These are phyloP conservation scores for Limonium bicolor DNA, from an alignment of 148 eudicot genomes.

Conservation along the genomic window DNA sequence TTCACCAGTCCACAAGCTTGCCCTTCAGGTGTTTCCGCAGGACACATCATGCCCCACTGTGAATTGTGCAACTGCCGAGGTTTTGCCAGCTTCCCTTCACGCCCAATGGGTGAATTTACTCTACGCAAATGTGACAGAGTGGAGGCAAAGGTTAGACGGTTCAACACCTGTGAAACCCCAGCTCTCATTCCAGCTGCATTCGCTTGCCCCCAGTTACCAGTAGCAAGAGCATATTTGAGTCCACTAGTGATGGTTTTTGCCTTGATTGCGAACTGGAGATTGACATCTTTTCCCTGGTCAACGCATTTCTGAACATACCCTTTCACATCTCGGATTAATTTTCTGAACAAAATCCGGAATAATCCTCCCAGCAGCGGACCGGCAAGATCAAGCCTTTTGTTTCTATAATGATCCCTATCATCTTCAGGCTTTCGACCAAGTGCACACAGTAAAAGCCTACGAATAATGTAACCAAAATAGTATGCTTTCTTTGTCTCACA, in stretches of 20 bases:
- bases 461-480: conserved; percentile 91
- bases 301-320: conserved; percentile 88
- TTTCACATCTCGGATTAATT: conserved; percentile 86
- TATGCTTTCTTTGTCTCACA: conserved; percentile 98
- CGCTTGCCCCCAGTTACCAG: conserved; percentile 97
- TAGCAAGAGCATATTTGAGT: conserved; percentile 83
- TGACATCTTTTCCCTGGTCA: conserved; percentile 80
- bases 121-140: conserved; percentile 85
- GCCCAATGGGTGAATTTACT: conserved; percentile 88
- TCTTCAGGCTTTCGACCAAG: conserved; percentile 85
- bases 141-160: conserved; percentile 88
- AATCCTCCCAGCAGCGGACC: conserved; percentile 93
- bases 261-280: conserved; percentile 85
- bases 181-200: conserved; percentile 99
- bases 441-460: conserved; percentile 79
- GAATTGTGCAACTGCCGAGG: conserved; percentile 96
- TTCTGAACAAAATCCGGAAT: conserved; percentile 81
- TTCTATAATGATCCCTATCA: conserved; percentile 95
- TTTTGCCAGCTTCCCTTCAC: conserved; percentile 94
- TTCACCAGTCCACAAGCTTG: conserved; percentile 95
- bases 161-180: conserved; percentile 97
- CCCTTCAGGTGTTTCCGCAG: conserved; percentile 98
- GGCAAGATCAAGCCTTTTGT: conserved; percentile 94
- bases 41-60: conserved; percentile 99
- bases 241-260: conserved; percentile 97